A percentile compares a stretch with the other conserved stretches of the same genome.
These are phyloP conservation scores for Scytalidium lignicola DNA, from an alignment of 2,329 filamentous ascomycete genomes.

Conservation along the genomic window DNA sequence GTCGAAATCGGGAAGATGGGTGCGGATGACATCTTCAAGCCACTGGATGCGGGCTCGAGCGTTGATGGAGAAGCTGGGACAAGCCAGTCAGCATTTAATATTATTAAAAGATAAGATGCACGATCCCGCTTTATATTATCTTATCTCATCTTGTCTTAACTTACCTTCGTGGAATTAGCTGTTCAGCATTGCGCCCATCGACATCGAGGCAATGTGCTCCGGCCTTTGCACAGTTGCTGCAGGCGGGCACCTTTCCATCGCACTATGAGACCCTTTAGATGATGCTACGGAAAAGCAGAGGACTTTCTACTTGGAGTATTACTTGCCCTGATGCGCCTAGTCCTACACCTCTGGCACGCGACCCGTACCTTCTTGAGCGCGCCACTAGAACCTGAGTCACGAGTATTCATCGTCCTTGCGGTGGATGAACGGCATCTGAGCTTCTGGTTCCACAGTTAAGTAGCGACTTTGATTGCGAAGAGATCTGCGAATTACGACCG, in stretches of 20 bases:
- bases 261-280: conserved; percentile 20
- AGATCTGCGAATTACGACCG: no score
- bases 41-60: conserved; percentile 29
- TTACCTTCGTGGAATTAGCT: conserved; percentile 31
- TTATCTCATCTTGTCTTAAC: no score
- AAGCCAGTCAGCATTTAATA: no score
- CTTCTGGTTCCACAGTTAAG: no score
- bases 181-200: conserved; percentile 30
- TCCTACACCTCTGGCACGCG: conserved; percentile 32
- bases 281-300: background rate
- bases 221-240: conserved; percentile 32
- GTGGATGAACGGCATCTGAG: no score
- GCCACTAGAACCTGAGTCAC: no score
- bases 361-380: conserved; percentile 33
- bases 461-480: no score
- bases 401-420: no score
- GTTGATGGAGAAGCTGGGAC: conserved; percentile 14
- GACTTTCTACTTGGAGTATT: background rate
- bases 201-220: conserved; percentile 32
- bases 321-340: conserved; percentile 31
- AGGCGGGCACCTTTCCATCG: conserved; percentile 33
- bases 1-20: conserved; percentile 25
- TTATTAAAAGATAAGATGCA: no score
- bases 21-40: conserved; percentile 28
- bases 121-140: no score